A percentile compares a stretch with the other conserved stretches of the same genome.
Conservation (phyloP, 176 grass and related monocot genomes). For the Tillandsia fasciculata region DNA sequence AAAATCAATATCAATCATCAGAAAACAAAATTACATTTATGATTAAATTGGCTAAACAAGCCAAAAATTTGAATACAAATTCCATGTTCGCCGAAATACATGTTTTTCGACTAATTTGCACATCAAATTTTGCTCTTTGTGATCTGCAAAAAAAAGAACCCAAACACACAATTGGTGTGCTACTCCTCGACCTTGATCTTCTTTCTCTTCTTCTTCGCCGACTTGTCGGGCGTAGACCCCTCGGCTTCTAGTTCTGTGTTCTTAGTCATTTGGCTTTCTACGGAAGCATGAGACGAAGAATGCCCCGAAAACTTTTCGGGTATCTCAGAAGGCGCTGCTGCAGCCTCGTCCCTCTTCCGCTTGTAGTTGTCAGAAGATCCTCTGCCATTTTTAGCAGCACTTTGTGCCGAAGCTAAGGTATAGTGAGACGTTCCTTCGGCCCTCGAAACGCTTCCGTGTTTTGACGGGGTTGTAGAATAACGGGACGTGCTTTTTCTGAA, state of each 20-base stretch:
- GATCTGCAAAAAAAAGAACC: neutral
- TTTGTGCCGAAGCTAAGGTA: conserved; percentile 15
- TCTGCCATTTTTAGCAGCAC: conserved; percentile 11
- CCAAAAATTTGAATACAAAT: neutral
- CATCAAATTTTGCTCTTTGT: neutral
- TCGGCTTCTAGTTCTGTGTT: conserved; percentile 6
- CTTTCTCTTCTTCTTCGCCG: conserved; percentile 40
- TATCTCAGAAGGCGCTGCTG: conserved; percentile 16
- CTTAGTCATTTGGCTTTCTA: conserved; percentile 2
- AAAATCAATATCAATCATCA: no score
- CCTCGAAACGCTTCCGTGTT: conserved; percentile 40
- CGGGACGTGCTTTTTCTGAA: conserved; percentile 38
- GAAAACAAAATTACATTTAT: neutral
- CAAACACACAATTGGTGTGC: neutral
- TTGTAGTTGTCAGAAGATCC: conserved; percentile 23
- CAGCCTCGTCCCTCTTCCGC: conserved; percentile 23
- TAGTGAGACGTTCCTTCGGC: neutral
- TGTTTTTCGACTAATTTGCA: neutral
- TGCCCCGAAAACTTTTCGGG: conserved; percentile 16
- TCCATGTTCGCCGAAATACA: neutral
- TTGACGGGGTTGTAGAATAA: conserved; percentile 15
- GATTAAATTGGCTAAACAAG: neutral
- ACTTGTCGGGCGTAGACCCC: conserved; percentile 12
- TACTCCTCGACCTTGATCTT: conserved; percentile 13
- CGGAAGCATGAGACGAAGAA: conserved; percentile 24